Conservation (phyloP, 2,329 filamentous ascomycete species). For the Paraconiothyrium sp. region DNA sequence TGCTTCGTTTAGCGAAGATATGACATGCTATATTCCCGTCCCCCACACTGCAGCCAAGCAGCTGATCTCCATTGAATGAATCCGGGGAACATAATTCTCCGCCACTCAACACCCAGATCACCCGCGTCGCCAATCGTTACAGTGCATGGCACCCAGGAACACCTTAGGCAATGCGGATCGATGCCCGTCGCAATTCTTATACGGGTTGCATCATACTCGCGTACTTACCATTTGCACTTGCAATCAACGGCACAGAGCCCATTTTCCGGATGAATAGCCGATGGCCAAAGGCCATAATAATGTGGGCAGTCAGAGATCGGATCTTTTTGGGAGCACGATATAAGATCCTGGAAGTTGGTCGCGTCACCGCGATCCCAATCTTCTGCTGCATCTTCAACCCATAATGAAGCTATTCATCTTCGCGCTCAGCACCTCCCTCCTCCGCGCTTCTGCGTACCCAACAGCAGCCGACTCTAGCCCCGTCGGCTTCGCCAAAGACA, state of each 20-base stretch:
- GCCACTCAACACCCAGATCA: slow-evolving; percentile 5
- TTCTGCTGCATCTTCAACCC: not conserved
- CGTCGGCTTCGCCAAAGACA: slow-evolving; percentile 46
- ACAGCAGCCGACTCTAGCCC: slow-evolving; percentile 36
- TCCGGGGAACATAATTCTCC: slow-evolving; percentile 13
- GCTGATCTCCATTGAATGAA: slow-evolving; percentile 3
- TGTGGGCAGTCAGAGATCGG: not conserved
- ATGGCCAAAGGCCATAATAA: not conserved
- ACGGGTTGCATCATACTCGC: not conserved
- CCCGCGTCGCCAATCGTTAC: not conserved
- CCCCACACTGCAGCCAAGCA: slow-evolving; percentile 12
- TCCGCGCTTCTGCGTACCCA: slow-evolving; percentile 30
- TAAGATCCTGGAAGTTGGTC: not conserved
- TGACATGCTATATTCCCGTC: no score
- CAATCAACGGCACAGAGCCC: not conserved
- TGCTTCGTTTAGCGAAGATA: slow-evolving; percentile 22
- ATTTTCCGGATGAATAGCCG: slow-evolving; percentile 7
- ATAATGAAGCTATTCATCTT: slow-evolving; percentile 11
- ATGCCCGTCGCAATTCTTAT: not conserved
- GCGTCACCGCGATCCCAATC: not conserved
- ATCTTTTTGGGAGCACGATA: not conserved
- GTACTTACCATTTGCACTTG: not conserved
- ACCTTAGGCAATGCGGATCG: slow-evolving; percentile 8
- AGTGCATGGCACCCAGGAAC: not conserved
- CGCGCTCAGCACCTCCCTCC: slow-evolving; percentile 7